Evolutionary conservation across 371 early-diverging fungal genomes (phyloP).

Genomic region (Cokeromyces recurvatus): DNA sequence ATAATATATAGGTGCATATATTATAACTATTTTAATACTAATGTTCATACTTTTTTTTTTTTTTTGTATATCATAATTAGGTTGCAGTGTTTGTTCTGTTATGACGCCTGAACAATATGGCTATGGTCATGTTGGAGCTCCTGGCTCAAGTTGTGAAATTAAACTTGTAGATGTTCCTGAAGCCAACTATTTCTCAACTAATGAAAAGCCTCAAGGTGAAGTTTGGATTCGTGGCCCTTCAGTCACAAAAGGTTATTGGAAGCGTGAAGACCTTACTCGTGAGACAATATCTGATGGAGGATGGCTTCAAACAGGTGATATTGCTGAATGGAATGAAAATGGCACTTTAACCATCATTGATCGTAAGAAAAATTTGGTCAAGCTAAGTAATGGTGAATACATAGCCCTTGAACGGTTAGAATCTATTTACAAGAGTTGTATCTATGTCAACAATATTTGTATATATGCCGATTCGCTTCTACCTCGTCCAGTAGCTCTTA

Average conservation of each 20-base stretch:
- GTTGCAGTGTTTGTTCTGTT: slow-evolving; percentile 55
- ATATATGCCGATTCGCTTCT: slow-evolving; percentile 76
- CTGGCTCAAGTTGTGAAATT: slow-evolving; percentile 71
- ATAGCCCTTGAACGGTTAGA: slow-evolving; percentile 96
- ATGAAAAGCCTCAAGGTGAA: slow-evolving; percentile 73
- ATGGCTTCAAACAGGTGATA: slow-evolving; percentile 90
- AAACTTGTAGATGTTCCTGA: slow-evolving; percentile 86
- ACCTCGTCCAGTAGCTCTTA: slow-evolving; percentile 60
- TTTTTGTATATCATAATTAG: slow-evolving; percentile 21
- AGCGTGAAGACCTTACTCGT: slow-evolving; percentile 61
- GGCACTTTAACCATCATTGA: slow-evolving; percentile 68
- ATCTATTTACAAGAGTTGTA: slow-evolving; percentile 73
- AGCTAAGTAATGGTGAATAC: slow-evolving; percentile 87
- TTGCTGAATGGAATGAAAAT: slow-evolving; percentile 66
- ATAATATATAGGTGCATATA: neutral
- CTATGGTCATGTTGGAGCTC: slow-evolving; percentile 72
- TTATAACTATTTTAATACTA: neutral
- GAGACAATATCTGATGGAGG: slow-evolving; percentile 68
- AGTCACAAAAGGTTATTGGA: slow-evolving; percentile 61
- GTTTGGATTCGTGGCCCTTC: slow-evolving; percentile 75
- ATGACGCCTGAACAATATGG: slow-evolving; percentile 47
- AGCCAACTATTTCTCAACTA: slow-evolving; percentile 62
- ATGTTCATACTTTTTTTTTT: too few relatives aligned
- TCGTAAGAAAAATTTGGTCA: slow-evolving; percentile 76
- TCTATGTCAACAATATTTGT: slow-evolving; percentile 73